These are phyloP conservation scores for Parietaria judaica DNA, from an alignment of 306 rosid genomes.

Conservation along the genomic window DNA sequence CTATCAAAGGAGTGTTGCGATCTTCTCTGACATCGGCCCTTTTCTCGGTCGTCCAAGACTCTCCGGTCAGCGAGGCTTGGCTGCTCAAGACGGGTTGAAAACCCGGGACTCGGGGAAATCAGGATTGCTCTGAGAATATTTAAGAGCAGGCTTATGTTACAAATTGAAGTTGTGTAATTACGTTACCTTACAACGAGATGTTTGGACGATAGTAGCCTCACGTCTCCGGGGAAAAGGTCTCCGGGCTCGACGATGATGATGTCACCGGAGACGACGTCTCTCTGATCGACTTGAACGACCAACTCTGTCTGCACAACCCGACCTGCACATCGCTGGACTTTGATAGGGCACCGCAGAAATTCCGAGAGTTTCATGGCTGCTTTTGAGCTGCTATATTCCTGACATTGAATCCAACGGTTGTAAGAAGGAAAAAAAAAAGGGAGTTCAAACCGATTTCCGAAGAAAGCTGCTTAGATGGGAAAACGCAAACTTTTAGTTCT, in stretches of 20 bases:
- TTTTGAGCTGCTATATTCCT: constrained; percentile 78
- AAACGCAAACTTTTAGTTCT: too few relatives aligned
- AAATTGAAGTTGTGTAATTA: not conserved
- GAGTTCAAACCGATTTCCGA: too few relatives aligned
- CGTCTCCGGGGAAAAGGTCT: constrained; percentile 80
- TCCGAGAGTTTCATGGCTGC: constrained; percentile 80
- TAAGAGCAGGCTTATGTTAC: too few relatives aligned
- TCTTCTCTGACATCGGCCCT: constrained; percentile 57
- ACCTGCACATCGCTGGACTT: constrained; percentile 87
- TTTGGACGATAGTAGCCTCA: constrained; percentile 64
- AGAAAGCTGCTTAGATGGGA: too few relatives aligned
- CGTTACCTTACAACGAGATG: constrained; percentile 77
- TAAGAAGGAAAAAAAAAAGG: not conserved
- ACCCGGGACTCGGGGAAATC: too few relatives aligned
- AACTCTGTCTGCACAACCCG: constrained; percentile 68
- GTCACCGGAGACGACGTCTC: constrained; percentile 79
- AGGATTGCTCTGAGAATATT: too few relatives aligned
- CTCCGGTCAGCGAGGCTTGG: constrained; percentile 86
- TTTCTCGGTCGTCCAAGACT: constrained; percentile 59
- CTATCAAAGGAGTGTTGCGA: constrained; percentile 53
- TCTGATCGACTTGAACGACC: constrained; percentile 74
- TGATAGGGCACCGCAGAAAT: constrained; percentile 55
- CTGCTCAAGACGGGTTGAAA: constrained; percentile 37
- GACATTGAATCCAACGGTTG: constrained; percentile 4
- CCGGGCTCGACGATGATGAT: constrained; percentile 85